A percentile compares a stretch with the other conserved stretches of the same genome.
Conservation (phyloP, 306 rosid species). For the Trifolium pratense region DNA sequence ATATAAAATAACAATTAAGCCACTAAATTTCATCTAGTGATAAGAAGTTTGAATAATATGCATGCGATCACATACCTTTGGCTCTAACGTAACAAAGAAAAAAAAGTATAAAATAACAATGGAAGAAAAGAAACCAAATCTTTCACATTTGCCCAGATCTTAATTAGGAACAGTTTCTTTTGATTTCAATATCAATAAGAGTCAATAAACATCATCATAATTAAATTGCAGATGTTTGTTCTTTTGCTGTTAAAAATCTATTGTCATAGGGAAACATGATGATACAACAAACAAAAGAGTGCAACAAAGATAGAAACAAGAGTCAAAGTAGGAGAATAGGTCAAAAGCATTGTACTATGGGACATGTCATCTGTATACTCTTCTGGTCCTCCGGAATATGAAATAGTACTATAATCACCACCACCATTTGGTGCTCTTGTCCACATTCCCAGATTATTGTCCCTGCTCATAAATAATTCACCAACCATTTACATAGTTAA, state of each 20-base stretch:
- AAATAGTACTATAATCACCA: conserved; percentile 21
- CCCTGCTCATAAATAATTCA: conserved; percentile 45
- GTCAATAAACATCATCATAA: conserved; percentile 26
- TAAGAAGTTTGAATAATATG: too few relatives aligned
- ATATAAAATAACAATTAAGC: too few relatives aligned
- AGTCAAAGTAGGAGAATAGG: not conserved
- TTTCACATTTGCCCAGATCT: not conserved
- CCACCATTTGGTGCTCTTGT: conserved; percentile 47
- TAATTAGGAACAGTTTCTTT: conserved; percentile 10
- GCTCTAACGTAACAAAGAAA: too few relatives aligned
- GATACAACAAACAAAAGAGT: conserved; percentile 14
- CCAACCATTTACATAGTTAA: not conserved
- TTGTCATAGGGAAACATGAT: not conserved
- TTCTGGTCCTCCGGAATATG: conserved; percentile 41
- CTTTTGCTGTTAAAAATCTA: conserved; percentile 32
- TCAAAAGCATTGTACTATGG: not conserved
- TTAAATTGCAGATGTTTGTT: conserved; percentile 21
- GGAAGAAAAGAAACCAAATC: not conserved
- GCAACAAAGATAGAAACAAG: conserved; percentile 10
- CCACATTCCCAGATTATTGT: conserved; percentile 57
- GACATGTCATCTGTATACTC: conserved; percentile 53
- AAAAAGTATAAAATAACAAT: not conserved
- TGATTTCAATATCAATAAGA: conserved; percentile 23
- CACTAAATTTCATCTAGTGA: too few relatives aligned
- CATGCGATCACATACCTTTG: too few relatives aligned